Percentiles rank a stretch among this genome's conserved stretches.
These are phyloP conservation scores for Chrysanthemum seticuspe DNA, from an alignment of 129 eudicot species.

Conservation along the genomic window DNA sequence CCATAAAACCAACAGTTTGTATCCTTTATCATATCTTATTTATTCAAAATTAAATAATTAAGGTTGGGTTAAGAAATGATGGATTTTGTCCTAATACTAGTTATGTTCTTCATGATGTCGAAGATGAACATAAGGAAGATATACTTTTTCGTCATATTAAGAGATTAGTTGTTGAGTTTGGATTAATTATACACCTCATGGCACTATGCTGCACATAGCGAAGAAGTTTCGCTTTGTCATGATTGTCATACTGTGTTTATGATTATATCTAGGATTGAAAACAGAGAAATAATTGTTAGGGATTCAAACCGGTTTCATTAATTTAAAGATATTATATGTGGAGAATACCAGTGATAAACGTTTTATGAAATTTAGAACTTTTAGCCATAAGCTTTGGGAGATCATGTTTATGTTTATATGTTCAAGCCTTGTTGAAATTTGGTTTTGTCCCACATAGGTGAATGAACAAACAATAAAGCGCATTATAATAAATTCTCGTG, in stretches of 20 bases:
- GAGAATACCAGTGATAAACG: conserved; percentile 25
- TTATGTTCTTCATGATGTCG: conserved; percentile 89
- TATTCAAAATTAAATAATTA: conserved; percentile 61
- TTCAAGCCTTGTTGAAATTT: no score
- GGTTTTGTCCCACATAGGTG: no score
- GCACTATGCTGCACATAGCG: conserved; percentile 56
- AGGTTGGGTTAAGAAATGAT: conserved; percentile 54
- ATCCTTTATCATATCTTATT: conserved; percentile 65
- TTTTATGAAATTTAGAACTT: no score
- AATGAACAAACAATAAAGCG: no score
- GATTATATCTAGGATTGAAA: conserved; percentile 68
- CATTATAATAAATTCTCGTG: no score
- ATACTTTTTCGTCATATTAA: conserved; percentile 74
- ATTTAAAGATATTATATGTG: conserved; percentile 53
- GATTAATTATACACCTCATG: conserved; percentile 64
- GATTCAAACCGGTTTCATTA: conserved; percentile 87
- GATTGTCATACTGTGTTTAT: conserved; percentile 88
- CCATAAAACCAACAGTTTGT: no score
- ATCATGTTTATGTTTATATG: no score
- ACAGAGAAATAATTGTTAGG: conserved; percentile 69
- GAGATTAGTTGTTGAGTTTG: conserved; percentile 87
- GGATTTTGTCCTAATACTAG: conserved; percentile 80
- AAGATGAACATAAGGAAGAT: conserved; percentile 87
- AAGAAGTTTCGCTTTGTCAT: conserved; percentile 93
- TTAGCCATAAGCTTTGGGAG: no score